Percentiles rank a stretch among this genome's conserved stretches.
phyloP scores from a whole-genome alignment of 768 basidiomycete genomes.

The Amanita phalloides region DNA sequence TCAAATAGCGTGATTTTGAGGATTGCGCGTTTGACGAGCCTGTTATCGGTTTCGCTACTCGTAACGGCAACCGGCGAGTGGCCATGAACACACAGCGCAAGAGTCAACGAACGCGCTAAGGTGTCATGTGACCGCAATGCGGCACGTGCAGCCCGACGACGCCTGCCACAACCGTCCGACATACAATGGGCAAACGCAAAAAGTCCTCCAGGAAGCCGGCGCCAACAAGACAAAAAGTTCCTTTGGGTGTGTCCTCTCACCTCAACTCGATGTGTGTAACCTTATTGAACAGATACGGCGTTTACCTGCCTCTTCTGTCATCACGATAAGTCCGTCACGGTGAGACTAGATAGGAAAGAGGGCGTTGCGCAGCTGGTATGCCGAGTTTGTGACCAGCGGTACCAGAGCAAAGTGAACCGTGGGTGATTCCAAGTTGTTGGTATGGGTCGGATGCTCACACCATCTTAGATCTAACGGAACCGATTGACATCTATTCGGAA shows the following conservation, averaged over 20 bases:
- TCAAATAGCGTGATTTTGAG: conserved; percentile 36
- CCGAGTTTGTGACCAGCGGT: conserved; percentile 79
- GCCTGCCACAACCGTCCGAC: background rate
- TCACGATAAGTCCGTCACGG: conserved; percentile 82
- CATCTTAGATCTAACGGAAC: conserved; percentile 66
- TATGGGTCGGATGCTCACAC: conserved; percentile 5
- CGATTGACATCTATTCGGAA: conserved; percentile 84
- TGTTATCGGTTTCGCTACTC: conserved; percentile 31
- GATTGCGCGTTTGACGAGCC: conserved; percentile 15
- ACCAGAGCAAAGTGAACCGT: conserved; percentile 85
- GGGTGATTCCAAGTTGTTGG: conserved; percentile 8
- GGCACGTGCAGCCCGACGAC: conserved; percentile 4
- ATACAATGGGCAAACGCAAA: conserved; percentile 79
- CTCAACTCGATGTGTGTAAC: background rate
- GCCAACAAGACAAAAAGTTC: conserved; percentile 53
- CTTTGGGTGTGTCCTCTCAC: conserved; percentile 46
- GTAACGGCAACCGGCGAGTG: conserved; percentile 44
- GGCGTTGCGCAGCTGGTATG: conserved; percentile 73
- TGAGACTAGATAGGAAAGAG: conserved; percentile 79
- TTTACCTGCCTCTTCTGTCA: conserved; percentile 88
- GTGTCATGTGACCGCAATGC: conserved; percentile 20
- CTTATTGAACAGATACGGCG: conserved; percentile 46
- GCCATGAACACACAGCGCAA: conserved; percentile 35
- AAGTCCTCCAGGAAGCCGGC: conserved; percentile 79
- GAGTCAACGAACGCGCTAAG: conserved; percentile 15